Percentiles rank a stretch among this genome's conserved stretches.
phyloP scores from a whole-genome alignment of 495 filamentous ascomycete genomes.

The Viridothelium virens region DNA sequence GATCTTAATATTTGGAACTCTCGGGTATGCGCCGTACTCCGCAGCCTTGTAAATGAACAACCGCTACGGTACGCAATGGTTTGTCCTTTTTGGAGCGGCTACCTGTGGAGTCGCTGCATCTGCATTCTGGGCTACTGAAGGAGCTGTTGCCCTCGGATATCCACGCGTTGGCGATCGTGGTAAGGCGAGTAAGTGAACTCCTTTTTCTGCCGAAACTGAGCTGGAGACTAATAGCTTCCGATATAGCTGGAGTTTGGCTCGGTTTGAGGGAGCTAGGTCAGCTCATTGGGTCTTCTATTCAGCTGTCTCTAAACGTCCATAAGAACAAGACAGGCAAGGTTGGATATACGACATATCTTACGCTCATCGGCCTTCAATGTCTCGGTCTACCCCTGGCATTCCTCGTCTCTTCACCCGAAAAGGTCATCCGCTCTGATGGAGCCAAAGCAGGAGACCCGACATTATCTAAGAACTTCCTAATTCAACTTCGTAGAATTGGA shows the following conservation, averaged over 20 bases:
- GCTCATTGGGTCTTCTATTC: slow-evolving; percentile 49
- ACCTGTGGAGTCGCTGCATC: slow-evolving; percentile 50
- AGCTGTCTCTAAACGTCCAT: slow-evolving; percentile 46
- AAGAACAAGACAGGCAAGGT: slow-evolving; percentile 45
- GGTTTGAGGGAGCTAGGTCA: slow-evolving; percentile 50
- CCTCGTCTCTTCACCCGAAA: slow-evolving; percentile 45
- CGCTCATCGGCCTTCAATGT: slow-evolving; percentile 48
- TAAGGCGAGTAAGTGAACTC: slow-evolving; percentile 38
- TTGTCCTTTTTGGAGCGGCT: slow-evolving; percentile 49
- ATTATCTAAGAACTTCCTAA: slow-evolving; percentile 38
- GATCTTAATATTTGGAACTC: slow-evolving; percentile 48
- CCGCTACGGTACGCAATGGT: slow-evolving; percentile 50
- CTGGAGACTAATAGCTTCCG: background rate
- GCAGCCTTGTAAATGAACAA: slow-evolving; percentile 53
- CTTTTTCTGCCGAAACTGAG: background rate
- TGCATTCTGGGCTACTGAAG: slow-evolving; percentile 52
- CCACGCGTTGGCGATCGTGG: slow-evolving; percentile 47
- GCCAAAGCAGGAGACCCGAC: slow-evolving; percentile 37
- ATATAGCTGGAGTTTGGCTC: slow-evolving; percentile 45
- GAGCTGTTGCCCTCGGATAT: slow-evolving; percentile 51
- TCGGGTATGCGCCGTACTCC: slow-evolving; percentile 51
- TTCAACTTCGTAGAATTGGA: slow-evolving; percentile 44
- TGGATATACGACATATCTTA: slow-evolving; percentile 47
- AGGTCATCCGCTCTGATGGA: slow-evolving; percentile 47
- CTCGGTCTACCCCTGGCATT: slow-evolving; percentile 47